Percentiles rank a stretch among this genome's conserved stretches.
phyloP scores from a whole-genome alignment of 139 green algal species.

The Ulvella scutata region DNA sequence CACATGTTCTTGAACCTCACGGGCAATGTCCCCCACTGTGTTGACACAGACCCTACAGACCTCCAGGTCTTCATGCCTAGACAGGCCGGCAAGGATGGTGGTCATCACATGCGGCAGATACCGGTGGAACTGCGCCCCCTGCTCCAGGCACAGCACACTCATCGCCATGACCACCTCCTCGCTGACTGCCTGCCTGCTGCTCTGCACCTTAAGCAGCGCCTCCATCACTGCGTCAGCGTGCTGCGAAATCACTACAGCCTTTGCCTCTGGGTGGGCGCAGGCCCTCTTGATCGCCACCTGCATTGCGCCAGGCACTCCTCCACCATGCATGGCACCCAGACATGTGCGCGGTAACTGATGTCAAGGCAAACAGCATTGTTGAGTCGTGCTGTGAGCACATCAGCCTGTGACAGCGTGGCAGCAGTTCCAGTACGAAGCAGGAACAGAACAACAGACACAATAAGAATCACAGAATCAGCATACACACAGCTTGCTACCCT shows the following conservation, averaged over 20 bases:
- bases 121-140: not conserved
- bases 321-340: no score
- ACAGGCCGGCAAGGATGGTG: not conserved
- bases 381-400: no score
- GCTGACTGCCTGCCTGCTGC: constrained; percentile 35
- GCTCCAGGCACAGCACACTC: not conserved
- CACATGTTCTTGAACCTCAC: not conserved
- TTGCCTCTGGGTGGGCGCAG: not conserved
- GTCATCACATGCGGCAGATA: not conserved
- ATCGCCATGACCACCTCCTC: constrained; percentile 1
- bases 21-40: not conserved
- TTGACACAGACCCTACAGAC: not conserved
- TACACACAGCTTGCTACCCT: no score
- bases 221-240: constrained; percentile 26
- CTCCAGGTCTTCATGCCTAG: not conserved
- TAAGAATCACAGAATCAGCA: no score
- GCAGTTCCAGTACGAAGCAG: no score
- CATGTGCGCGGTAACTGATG: no score
- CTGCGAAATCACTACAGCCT: not conserved
- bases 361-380: no score
- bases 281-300: not conserved
- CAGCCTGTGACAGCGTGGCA: no score
- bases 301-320: no score
- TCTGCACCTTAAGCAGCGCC: constrained; percentile 86
- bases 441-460: no score